Conservation (phyloP, 1,284 basidiomycete genomes). For the Trichosporon faecale region DNA sequence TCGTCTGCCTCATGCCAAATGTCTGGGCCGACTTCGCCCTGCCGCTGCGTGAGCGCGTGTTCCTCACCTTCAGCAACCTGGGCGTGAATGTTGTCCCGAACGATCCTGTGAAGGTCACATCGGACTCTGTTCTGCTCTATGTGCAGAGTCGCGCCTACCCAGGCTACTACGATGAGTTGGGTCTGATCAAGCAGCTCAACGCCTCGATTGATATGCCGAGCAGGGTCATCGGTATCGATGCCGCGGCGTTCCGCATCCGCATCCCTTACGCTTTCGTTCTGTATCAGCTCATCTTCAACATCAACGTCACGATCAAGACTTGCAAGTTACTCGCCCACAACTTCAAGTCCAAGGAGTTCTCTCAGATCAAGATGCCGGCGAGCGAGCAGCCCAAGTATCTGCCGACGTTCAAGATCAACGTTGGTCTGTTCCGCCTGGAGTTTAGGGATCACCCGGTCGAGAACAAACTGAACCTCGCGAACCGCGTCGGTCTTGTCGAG, state of each 20-base stretch:
- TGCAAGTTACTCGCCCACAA: conserved; percentile 61
- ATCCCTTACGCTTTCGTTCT: conserved; percentile 78
- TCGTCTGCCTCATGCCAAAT: conserved; percentile 34
- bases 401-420: conserved; percentile 63
- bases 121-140: conserved; percentile 52
- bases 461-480: conserved; percentile 71
- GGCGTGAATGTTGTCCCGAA: conserved; percentile 29
- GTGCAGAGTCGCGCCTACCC: conserved; percentile 52
- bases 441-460: conserved; percentile 88
- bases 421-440: conserved; percentile 68
- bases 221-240: conserved; percentile 32
- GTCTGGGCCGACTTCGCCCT: conserved; percentile 45
- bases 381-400: conserved; percentile 69
- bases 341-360: conserved; percentile 31
- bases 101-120: conserved; percentile 32
- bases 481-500: conserved; percentile 72
- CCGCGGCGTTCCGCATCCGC: conserved; percentile 68
- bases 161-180: conserved; percentile 74
- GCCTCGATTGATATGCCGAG: conserved; percentile 48
- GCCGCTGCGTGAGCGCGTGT: conserved; percentile 46
- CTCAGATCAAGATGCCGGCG: conserved; percentile 56
- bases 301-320: conserved; percentile 64
- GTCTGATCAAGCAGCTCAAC: conserved; percentile 62
- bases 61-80: conserved; percentile 33
- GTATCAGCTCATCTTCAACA: conserved; percentile 68